These are phyloP conservation scores for Claviceps cyperi DNA, from an alignment of 2,329 filamentous ascomycete species.

Conservation along the genomic window DNA sequence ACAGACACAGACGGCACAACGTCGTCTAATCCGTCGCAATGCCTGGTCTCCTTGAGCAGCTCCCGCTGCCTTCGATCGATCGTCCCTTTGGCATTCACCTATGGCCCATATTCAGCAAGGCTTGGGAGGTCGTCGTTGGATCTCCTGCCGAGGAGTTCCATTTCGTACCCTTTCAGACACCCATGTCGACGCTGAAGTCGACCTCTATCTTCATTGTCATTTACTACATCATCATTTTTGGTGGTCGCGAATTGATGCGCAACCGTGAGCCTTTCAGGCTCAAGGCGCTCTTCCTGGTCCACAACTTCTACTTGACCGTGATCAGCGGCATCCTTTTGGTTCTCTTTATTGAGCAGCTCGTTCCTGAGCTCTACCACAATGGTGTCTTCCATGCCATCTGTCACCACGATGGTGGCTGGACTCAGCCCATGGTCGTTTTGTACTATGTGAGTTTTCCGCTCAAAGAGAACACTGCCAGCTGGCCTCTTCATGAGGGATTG, in stretches of 20 bases:
- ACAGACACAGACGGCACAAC: not conserved
- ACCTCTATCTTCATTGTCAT: conserved; percentile 66
- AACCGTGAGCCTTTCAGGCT: conserved; percentile 74
- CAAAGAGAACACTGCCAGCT: not conserved
- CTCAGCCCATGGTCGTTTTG: conserved; percentile 76
- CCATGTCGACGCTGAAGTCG: conserved; percentile 79
- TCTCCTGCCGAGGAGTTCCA: conserved; percentile 77
- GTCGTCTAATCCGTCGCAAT: conserved; percentile 18
- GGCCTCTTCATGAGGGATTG: not conserved
- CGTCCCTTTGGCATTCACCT: conserved; percentile 80
- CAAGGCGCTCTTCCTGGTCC: conserved; percentile 79
- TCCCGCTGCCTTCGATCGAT: conserved; percentile 69
- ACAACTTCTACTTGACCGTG: conserved; percentile 86
- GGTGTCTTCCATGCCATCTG: conserved; percentile 89
- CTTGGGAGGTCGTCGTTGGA: conserved; percentile 60
- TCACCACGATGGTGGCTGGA: conserved; percentile 70
- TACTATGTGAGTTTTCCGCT: conserved; percentile 67
- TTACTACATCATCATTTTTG: conserved; percentile 91
- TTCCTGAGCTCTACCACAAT: conserved; percentile 65
- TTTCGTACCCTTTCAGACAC: conserved; percentile 68
- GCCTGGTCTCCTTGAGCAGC: conserved; percentile 34
- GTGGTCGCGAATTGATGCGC: conserved; percentile 85
- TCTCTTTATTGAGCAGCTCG: conserved; percentile 81
- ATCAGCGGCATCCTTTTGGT: conserved; percentile 70
- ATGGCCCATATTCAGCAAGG: conserved; percentile 91